Evolutionary conservation across 75 land plant species (phyloP).

Genomic region (Gnetum montanum): DNA sequence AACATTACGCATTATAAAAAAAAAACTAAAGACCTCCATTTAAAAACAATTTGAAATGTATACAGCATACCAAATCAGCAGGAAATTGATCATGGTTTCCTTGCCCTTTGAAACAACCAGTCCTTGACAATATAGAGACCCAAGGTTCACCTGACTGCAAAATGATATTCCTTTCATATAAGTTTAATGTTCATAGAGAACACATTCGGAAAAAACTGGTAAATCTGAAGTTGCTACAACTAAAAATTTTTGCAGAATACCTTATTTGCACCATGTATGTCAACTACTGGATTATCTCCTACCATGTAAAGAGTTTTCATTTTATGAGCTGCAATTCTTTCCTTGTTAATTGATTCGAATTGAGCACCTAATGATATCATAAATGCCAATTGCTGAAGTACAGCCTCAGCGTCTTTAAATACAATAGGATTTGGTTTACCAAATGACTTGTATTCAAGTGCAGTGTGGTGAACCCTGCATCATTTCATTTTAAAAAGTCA

Average conservation of each 20-base stretch:
- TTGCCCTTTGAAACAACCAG: constrained; percentile 74
- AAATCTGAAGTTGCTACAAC: neutral
- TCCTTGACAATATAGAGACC: constrained; percentile 86
- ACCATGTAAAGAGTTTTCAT: constrained; percentile 82
- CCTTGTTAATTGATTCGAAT: neutral
- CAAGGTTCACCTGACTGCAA: constrained; percentile 81
- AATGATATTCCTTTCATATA: neutral
- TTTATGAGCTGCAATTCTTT: neutral
- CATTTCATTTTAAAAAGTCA: neutral
- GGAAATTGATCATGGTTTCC: constrained; percentile 49
- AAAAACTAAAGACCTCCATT: neutral
- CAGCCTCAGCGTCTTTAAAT: constrained; percentile 60
- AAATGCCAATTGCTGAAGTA: constrained; percentile 22
- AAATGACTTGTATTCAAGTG: constrained; percentile 49
- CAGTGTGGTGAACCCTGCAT: constrained; percentile 42
- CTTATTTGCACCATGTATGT: constrained; percentile 79
- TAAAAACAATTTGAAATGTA: neutral
- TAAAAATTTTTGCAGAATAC: too few species aligned
- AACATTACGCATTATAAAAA: neutral
- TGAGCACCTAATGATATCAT: neutral
- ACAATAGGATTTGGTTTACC: constrained; percentile 77
- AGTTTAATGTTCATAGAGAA: too few species aligned
- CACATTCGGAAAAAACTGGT: neutral
- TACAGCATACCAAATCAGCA: constrained; percentile 55
- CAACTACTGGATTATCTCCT: constrained; percentile 92